phyloP scores from a whole-genome alignment of 2,329 filamentous ascomycete genomes.

The Sporothrix brasiliensis region DNA sequence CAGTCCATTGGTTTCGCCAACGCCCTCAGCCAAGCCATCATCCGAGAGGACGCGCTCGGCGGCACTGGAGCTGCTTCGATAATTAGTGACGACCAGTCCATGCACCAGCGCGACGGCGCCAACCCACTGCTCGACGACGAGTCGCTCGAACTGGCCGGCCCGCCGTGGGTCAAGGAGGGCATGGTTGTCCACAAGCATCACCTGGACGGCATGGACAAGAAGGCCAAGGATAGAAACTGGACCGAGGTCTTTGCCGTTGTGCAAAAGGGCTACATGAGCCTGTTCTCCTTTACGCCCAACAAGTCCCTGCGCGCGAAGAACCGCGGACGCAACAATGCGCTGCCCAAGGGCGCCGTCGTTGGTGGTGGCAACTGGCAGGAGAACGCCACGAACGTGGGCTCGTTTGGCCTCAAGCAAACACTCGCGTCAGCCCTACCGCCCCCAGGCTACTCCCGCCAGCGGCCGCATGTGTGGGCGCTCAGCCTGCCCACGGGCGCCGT shows the following conservation, averaged over 20 bases:
- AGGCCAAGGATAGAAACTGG: slow-evolving; percentile 93
- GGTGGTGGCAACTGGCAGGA: slow-evolving; percentile 98
- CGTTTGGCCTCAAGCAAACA: slow-evolving; percentile 85
- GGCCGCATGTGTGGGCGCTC: slow-evolving; percentile 92
- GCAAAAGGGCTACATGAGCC: slow-evolving; percentile 88
- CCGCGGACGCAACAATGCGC: slow-evolving; percentile 55
- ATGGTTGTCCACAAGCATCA: slow-evolving; percentile 96
- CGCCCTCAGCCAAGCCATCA: slow-evolving; percentile 93
- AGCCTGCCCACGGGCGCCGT: slow-evolving; percentile 91
- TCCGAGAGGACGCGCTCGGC: slow-evolving; percentile 72
- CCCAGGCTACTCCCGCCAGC: slow-evolving; percentile 86
- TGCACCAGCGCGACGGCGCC: slow-evolving; percentile 46
- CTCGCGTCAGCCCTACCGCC: slow-evolving; percentile 87
- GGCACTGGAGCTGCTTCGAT: slow-evolving; percentile 52
- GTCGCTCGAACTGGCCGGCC: slow-evolving; percentile 83
- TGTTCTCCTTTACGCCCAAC: slow-evolving; percentile 89
- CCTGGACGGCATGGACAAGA: slow-evolving; percentile 85
- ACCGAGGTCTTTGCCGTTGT: slow-evolving; percentile 93
- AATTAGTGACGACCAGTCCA: slow-evolving; percentile 42
- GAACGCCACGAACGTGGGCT: slow-evolving; percentile 86
- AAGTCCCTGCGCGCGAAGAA: slow-evolving; percentile 73
- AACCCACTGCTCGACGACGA: slow-evolving; percentile 82
- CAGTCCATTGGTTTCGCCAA: slow-evolving; percentile 98
- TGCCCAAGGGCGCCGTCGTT: slow-evolving; percentile 65
- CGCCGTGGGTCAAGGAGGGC: slow-evolving; percentile 98